These are phyloP conservation scores for Naumovozyma dairenensis DNA, from an alignment of 805 yeast genomes.

Conservation along the genomic window DNA sequence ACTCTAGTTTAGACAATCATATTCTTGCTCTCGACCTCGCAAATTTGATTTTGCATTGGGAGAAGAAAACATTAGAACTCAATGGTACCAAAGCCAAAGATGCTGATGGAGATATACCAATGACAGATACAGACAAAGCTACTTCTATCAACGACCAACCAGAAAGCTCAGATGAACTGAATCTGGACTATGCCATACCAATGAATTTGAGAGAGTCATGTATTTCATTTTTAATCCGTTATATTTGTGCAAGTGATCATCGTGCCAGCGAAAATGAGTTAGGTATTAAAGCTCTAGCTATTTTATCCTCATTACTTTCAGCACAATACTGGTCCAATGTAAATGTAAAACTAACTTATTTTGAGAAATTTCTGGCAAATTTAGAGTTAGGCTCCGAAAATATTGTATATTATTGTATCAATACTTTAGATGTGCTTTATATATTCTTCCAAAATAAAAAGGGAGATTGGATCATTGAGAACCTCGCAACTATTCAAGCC, in stretches of 20 bases:
- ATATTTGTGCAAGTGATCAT: slow-evolving; percentile 77
- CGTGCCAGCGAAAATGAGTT: slow-evolving; percentile 75
- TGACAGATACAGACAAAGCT: slow-evolving; percentile 13
- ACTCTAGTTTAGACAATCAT: slow-evolving; percentile 74
- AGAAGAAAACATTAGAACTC: slow-evolving; percentile 36
- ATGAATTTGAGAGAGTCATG: slow-evolving; percentile 80
- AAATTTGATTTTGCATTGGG: slow-evolving; percentile 81
- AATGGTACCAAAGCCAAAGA: slow-evolving; percentile 6
- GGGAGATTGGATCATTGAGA: slow-evolving; percentile 67
- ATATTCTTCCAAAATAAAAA: slow-evolving; percentile 74
- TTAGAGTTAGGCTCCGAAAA: slow-evolving; percentile 64
- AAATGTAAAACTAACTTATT: slow-evolving; percentile 73
- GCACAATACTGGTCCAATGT: slow-evolving; percentile 81
- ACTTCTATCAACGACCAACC: background rate
- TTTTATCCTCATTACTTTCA: slow-evolving; percentile 62
- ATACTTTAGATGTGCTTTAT: slow-evolving; percentile 82
- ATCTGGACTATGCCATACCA: slow-evolving; percentile 38
- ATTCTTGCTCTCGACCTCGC: slow-evolving; percentile 81
- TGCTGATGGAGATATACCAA: slow-evolving; percentile 23
- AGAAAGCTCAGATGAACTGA: slow-evolving; percentile 30
- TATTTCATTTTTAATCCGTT: slow-evolving; percentile 77
- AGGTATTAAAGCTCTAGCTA: slow-evolving; percentile 73
- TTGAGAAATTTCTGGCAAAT: slow-evolving; percentile 76
- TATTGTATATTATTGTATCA: slow-evolving; percentile 69
- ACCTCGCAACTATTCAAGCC: slow-evolving; percentile 57